A percentile compares a stretch with the other conserved stretches of the same genome.
Conservation (phyloP, 176 grass and related monocot species). For the Aegilops bicornis region DNA sequence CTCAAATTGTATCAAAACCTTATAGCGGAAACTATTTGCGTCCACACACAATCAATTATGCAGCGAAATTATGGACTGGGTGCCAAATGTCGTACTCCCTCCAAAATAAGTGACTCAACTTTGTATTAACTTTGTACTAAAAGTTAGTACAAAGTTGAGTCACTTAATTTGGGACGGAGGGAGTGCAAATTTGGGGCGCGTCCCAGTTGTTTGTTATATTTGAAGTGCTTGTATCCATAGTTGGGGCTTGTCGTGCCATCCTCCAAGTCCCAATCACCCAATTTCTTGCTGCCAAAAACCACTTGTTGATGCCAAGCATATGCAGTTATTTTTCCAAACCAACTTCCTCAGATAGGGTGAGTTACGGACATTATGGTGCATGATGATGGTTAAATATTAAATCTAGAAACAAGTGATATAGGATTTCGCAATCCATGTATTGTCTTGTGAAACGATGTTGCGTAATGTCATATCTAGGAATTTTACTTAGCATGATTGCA, state of each 20-base stretch:
- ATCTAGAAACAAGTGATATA: background rate
- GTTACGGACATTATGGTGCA: background rate
- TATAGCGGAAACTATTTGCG: too few relatives aligned
- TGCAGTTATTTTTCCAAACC: conserved; percentile 10
- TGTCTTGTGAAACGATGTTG: background rate
- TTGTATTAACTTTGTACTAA: too few relatives aligned
- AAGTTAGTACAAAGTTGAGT: too few relatives aligned
- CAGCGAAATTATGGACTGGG: too few relatives aligned
- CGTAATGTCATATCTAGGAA: background rate
- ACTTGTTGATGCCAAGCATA: conserved; percentile 40
- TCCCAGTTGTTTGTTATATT: conserved; percentile 38
- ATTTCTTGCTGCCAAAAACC: conserved; percentile 65
- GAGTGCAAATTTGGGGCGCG: too few relatives aligned
- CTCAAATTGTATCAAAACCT: too few relatives aligned
- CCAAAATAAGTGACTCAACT: too few relatives aligned
- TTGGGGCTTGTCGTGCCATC: conserved; percentile 80
- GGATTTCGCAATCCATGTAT: background rate
- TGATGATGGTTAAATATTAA: background rate
- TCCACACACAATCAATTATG: too few relatives aligned
- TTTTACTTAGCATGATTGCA: background rate
- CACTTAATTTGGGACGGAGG: too few relatives aligned
- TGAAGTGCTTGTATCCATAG: conserved; percentile 82
- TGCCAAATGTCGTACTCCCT: too few relatives aligned
- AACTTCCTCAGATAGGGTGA: background rate
- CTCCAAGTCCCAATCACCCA: conserved; percentile 64